Conservation (phyloP, 1,284 basidiomycete species). For the Entoloma clypeatum region DNA sequence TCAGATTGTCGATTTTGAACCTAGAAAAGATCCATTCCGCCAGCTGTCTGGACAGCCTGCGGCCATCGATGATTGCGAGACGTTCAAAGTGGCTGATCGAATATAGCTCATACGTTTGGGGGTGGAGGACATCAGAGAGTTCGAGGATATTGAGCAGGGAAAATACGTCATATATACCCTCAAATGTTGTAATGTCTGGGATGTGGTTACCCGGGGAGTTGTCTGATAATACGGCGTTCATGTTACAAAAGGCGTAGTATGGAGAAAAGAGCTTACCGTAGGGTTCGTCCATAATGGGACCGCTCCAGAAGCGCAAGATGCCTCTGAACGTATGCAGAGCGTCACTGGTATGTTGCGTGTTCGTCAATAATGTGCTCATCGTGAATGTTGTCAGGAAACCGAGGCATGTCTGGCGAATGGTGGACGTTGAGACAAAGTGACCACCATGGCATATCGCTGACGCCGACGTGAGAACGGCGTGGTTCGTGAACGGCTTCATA, state of each 20-base stretch:
- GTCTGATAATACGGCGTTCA: too few species aligned
- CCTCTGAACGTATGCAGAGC: background rate
- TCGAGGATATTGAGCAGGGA: slow-evolving; percentile 1
- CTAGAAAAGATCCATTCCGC: too few species aligned
- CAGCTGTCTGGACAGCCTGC: too few species aligned
- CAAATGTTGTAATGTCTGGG: background rate
- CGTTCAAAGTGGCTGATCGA: too few species aligned
- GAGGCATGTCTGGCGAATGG: background rate
- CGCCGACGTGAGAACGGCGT: slow-evolving; percentile 1
- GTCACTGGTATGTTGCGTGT: background rate
- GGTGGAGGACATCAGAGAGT: background rate
- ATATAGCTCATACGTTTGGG: too few species aligned
- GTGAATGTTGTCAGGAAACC: background rate
- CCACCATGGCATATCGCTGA: slow-evolving; percentile 1
- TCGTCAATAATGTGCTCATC: slow-evolving; percentile 1
- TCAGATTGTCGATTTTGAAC: too few species aligned
- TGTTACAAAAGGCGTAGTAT: too few species aligned
- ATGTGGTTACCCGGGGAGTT: background rate
- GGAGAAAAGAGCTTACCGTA: too few species aligned
- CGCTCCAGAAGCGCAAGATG: too few species aligned
- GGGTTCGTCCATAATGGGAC: too few species aligned
- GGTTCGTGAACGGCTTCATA: background rate
- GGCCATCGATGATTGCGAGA: too few species aligned
- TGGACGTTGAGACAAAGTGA: background rate
- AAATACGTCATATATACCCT: background rate